Evolutionary conservation across 2,329 filamentous ascomycete genomes (phyloP), one percentile per base, ranked within the genome.

Genomic region (Setomelanomma holmii): DNA sequence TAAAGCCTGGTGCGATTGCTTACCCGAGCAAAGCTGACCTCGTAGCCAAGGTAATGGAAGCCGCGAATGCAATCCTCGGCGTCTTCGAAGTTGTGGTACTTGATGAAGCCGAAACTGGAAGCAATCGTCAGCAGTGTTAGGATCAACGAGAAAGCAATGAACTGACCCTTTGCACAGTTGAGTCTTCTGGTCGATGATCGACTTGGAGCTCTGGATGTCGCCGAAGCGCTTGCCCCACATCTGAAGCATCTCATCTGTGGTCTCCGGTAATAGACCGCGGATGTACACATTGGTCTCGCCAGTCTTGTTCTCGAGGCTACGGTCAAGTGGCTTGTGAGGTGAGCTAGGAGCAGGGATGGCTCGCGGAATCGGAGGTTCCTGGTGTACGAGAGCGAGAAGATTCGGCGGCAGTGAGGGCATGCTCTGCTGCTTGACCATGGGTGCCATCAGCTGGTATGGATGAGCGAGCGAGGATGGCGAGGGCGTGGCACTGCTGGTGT

Each of bases 261-360:
- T 99, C 66, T 96, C 93, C 0, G 95, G 93, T 59, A 96, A 90
- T 57, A 99, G 88, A 16, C 96, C 96, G 55, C 95, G 91, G 60
- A 99, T 97, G 80, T 99, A 99, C 60, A 99, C 93, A 69, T 99
- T 99, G 58, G 92, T 95, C 71, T 98, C 96, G 39, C 93, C 93
- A 41, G 90, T 95, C 53, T 92, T 89, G 69, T 98, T 98, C 77
- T 96, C 91, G 42, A 99, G 82, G 70, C 93, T 96, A 75, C 96
- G 93, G 59, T 96, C 93, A 22, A 98, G 85, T 36, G 90, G 93
- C 82, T 96, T 90, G 79, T 90, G 86, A 67, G 89, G 90, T 51
- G 93, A 93, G 20, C 88, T 88, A 22, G 91, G 91, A 51, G 95
- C 93, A 14, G 93, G 93, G 40, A 99, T 93, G 44, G 95, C 93